Evolutionary conservation across 1,139 yeast genomes (phyloP), one percentile per base, ranked within the genome.

Genomic region (Sugiyamaella sp.): DNA sequence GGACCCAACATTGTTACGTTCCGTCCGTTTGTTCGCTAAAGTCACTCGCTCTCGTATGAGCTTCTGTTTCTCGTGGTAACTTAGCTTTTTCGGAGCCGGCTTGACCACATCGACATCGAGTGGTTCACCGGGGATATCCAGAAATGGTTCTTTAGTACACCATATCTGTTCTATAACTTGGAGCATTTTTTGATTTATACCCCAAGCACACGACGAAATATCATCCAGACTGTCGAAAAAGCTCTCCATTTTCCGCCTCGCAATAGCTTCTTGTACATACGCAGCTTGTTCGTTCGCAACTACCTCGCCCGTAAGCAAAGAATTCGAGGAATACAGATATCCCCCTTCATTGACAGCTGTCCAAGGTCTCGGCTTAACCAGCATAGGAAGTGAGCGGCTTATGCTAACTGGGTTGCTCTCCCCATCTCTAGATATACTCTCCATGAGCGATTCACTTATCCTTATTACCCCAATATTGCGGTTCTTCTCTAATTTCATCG

Each of bases 131-230:
- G 97, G 96, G 39, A 90, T 86, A 54, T 84, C 91, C 56, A 87
- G 73, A 61, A 85, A 85, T 54, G 74, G 78, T 54, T 82, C 77
- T 6, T 57, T 60, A 0, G 81, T 76, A 64, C 89, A 88, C 96
- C 97, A 89, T 57, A 83, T 80, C 56, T 80, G 74, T 1, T 86
- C 79, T 60, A 91, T 76, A 2, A 86, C 80, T 32, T 80, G 77
- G 57, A 88, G 80, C 3, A 91, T 76, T 37, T 73, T 74, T 49
- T 80, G 77, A 66, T 91, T 91, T 19, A 91, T 84, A 0, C 95
- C 83, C 98, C 98, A 91, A 0, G 96, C 80, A 3, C 96, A 86
- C 33, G 77, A 72, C n/a, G 97, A 96, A 52, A 90, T 71, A 16
- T 85, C 90, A 65, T 89, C 89, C 52, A 91, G 73, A 2, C 96